These are phyloP conservation scores for Sporothrix brunneoviolacea DNA, from an alignment of 2,329 filamentous ascomycete species.

Conservation along the genomic window DNA sequence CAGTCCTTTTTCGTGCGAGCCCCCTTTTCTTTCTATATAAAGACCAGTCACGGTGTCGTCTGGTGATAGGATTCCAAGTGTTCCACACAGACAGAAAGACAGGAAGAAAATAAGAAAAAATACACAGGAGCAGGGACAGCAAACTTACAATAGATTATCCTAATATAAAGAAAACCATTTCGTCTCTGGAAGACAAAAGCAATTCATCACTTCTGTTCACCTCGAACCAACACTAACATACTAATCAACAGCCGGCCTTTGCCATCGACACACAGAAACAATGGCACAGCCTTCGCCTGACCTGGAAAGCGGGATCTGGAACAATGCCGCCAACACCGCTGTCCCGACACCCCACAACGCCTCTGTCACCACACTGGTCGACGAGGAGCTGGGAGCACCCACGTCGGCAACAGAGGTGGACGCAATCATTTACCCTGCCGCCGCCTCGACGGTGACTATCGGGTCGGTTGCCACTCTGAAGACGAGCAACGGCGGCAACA, in stretches of 20 bases:
- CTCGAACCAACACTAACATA: no score
- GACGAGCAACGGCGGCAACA: neutral
- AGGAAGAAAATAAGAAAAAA: no score
- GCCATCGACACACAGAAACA: neutral
- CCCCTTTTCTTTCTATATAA: neutral
- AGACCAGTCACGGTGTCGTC: neutral
- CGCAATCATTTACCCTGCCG: neutral
- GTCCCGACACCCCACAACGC: neutral
- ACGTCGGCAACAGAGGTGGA: neutral
- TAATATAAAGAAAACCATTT: neutral
- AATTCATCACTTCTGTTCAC: no score
- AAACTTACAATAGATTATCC: no score
- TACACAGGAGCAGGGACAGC: no score
- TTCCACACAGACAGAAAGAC: neutral
- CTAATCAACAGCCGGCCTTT: no score
- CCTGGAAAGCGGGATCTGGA: neutral
- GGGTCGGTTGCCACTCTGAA: no score
- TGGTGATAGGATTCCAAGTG: neutral
- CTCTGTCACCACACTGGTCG: conserved; percentile 12
- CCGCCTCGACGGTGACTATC: neutral
- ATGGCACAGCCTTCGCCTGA: neutral
- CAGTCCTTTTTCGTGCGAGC: neutral
- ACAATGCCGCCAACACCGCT: neutral
- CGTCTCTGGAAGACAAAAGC: neutral
- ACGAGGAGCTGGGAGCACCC: neutral